Percentiles rank a stretch among this genome's conserved stretches.
phyloP scores from a whole-genome alignment of 2,329 filamentous ascomycete species.

The Sclerotinia spermophila region DNA sequence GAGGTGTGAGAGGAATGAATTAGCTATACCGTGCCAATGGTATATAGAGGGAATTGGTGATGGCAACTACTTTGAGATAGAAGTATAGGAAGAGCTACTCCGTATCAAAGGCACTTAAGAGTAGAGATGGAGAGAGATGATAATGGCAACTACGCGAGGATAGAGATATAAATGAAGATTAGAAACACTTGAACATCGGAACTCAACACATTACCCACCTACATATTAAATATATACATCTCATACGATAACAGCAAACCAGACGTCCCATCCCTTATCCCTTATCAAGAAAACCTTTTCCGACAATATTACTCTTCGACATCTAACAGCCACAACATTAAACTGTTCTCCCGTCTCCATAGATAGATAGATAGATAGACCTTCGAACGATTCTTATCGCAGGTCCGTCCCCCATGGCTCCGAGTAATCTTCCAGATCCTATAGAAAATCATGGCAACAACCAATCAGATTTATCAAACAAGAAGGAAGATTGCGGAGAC shows the following conservation, averaged over 20 bases:
- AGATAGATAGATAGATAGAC: background rate
- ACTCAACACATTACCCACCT: background rate
- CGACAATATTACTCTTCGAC: background rate
- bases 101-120: background rate
- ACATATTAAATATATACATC: background rate
- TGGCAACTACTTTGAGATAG: background rate
- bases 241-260: background rate
- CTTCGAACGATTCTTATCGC: background rate
- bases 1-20: background rate
- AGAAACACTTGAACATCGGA: background rate
- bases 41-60: background rate
- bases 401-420: background rate
- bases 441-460: background rate
- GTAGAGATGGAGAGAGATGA: background rate
- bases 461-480: background rate
- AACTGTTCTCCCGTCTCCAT: background rate
- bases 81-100: background rate
- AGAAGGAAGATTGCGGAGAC: background rate
- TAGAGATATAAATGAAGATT: background rate
- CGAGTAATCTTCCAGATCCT: background rate
- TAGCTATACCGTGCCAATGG: background rate
- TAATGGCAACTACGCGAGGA: background rate
- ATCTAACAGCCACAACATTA: background rate
- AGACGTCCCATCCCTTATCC: background rate
- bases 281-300: constrained; percentile 6